Evolutionary conservation across 2,329 filamentous ascomycete species (phyloP), one percentile per base, ranked within the genome.

Genomic region (Plenodomus tracheiphilus): DNA sequence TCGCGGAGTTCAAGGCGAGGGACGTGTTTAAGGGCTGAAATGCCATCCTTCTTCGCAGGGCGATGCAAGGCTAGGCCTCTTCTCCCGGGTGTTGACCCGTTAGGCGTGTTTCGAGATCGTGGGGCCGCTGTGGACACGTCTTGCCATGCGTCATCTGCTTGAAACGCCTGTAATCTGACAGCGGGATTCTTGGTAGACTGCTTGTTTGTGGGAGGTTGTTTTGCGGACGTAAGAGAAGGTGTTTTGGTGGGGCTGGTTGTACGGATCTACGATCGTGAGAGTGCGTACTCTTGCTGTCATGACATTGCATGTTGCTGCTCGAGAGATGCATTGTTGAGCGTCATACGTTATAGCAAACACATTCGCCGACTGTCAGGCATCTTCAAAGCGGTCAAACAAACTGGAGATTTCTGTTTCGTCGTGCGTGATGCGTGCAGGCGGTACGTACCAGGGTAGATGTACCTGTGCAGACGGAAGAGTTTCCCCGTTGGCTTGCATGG

Each of bases 161-260:
- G 61, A 64, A 64, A 64, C 61, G 39, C n/a, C 46, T 16, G 50
- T 45, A 55, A 49, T 49, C 44, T 62, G 45, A 51, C 47, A 56
- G 50, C 49, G 40, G 35, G 16, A 47, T 53, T 40, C 37, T 45
- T 40, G 25, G 22, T 25, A 32, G 15, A 32, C 28, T 11, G 28
- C 28, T 8, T 32, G 28, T 32, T 32, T 15, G 6, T 32, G 28
- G 13, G n/a, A n/a, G 28, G 28, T 32, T 15, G 4, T 32, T 32
- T 32, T 32, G 8, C 28, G 28, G 9, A 25, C 22, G 22, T 25
- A 32, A 32, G 22, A 25, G 22, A 25, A 5, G 4, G 15, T 15
- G 28, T 8, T 32, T 32, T 32, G 28, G 28, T 15, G 28, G 28
- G 6, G 28, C 11, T 15, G 28, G 28, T 32, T 15, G 28, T 32